Evolutionary conservation across 1,284 basidiomycete species (phyloP).

Genomic region (Malassezia caprae): DNA sequence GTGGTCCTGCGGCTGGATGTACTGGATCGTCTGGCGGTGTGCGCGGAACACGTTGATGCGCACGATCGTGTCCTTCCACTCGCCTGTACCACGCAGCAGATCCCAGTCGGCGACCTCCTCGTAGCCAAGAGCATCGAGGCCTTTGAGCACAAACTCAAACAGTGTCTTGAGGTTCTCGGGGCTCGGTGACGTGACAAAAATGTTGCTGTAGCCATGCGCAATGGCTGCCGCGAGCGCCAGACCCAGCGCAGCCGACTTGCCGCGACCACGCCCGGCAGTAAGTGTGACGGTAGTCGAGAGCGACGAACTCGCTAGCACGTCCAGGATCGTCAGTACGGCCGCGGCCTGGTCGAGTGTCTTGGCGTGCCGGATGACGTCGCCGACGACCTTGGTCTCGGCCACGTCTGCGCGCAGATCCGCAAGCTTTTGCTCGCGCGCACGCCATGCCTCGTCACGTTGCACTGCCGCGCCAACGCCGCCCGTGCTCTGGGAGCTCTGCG

Average conservation of each 20-base stretch:
- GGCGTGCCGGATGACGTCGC: slow-evolving; percentile 79
- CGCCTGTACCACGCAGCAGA: slow-evolving; percentile 87
- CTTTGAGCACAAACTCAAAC: slow-evolving; percentile 98
- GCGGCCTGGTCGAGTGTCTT: slow-evolving; percentile 74
- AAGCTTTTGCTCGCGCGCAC: slow-evolving; percentile 57
- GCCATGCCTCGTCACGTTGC: slow-evolving; percentile 55
- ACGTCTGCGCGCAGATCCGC: slow-evolving; percentile 71
- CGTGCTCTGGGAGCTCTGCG: slow-evolving; percentile 27
- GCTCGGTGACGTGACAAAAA: slow-evolving; percentile 94
- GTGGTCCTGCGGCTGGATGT: slow-evolving; percentile 93
- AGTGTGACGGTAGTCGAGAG: slow-evolving; percentile 88
- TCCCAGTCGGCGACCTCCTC: slow-evolving; percentile 98
- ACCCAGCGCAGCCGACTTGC: slow-evolving; percentile 91
- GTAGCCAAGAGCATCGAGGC: slow-evolving; percentile 84
- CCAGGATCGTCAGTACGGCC: slow-evolving; percentile 42
- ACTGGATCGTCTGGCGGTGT: slow-evolving; percentile 50
- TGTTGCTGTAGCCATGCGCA: slow-evolving; percentile 90
- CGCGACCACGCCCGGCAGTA: slow-evolving; percentile 86
- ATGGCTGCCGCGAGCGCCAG: slow-evolving; percentile 86
- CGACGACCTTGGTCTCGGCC: slow-evolving; percentile 73
- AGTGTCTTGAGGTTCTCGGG: slow-evolving; percentile 95
- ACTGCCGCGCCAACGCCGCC: slow-evolving; percentile 33
- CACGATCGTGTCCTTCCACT: slow-evolving; percentile 91
- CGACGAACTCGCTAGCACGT: slow-evolving; percentile 49
- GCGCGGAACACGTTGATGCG: slow-evolving; percentile 81